phyloP scores from a whole-genome alignment of 495 filamentous ascomycete species.

The Penicillium pancosmium region DNA sequence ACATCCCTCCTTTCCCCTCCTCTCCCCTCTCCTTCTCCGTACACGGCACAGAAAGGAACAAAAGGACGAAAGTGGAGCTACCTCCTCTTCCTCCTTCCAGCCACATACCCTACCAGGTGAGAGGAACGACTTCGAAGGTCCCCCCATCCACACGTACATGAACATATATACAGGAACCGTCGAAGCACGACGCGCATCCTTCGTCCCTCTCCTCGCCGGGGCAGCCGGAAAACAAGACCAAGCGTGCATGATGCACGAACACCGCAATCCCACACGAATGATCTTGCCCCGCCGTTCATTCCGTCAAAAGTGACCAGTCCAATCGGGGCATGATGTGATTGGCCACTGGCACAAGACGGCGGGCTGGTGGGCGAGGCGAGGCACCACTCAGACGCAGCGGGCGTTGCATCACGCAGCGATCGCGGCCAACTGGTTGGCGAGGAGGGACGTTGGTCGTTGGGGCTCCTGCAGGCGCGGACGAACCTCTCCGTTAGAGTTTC shows the following conservation, averaged over 20 bases:
- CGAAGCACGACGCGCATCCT: not conserved
- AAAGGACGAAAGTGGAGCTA: not conserved
- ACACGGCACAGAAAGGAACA: not conserved
- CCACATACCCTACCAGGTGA: not conserved
- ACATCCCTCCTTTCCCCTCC: not conserved
- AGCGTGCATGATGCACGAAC: constrained; percentile 1
- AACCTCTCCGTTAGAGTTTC: constrained; percentile 24
- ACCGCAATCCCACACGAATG: constrained; percentile 17
- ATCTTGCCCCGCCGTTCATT: constrained; percentile 33
- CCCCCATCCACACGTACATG: not conserved
- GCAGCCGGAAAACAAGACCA: not conserved
- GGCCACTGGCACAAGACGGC: constrained; percentile 8
- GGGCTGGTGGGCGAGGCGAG: constrained; percentile 5
- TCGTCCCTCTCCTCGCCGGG: not conserved
- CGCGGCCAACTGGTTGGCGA: constrained; percentile 18
- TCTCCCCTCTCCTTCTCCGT: not conserved
- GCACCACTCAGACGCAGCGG: constrained; percentile 16
- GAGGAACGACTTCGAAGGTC: not conserved
- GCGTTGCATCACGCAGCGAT: constrained; percentile 19
- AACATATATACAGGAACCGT: not conserved
- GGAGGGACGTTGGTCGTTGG: constrained; percentile 23
- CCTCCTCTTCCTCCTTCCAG: not conserved
- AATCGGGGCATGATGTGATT: constrained; percentile 20
- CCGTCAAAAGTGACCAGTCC: constrained; percentile 28
- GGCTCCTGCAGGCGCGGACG: constrained; percentile 24